Evolutionary conservation across 768 basidiomycete species (phyloP).

Genomic region (Kwoniella dendrophila): DNA sequence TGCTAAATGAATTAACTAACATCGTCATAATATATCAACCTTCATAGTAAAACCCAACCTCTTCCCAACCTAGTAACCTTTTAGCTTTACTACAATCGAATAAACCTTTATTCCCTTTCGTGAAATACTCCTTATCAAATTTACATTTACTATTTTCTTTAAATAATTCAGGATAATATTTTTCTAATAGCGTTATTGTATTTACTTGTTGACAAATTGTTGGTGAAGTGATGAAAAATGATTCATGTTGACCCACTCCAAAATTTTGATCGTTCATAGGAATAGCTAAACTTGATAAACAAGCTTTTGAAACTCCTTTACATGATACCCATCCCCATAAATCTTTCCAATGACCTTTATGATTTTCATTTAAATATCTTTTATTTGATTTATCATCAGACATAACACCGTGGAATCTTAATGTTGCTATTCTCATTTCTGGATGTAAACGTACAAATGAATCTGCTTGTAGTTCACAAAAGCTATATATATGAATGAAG

Average conservation of each 20-base stretch:
- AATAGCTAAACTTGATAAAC: constrained; percentile 63
- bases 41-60: constrained; percentile 11
- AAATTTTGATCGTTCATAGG: constrained; percentile 51
- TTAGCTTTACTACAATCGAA: constrained; percentile 69
- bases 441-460: constrained; percentile 67
- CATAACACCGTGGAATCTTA: constrained; percentile 59
- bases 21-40: too few species aligned
- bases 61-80: constrained; percentile 64
- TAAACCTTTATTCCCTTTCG: constrained; percentile 59
- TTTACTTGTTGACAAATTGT: constrained; percentile 58
- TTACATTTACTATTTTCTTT: constrained; percentile 8
- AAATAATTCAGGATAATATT: constrained; percentile 59
- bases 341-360: constrained; percentile 39
- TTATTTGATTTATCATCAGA: constrained; percentile 54
- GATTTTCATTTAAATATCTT: constrained; percentile 41
- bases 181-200: constrained; percentile 59
- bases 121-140: not conserved
- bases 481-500: constrained; percentile 39
- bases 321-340: constrained; percentile 74
- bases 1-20: too few species aligned
- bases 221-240: constrained; percentile 69
- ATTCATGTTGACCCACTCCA: constrained; percentile 61
- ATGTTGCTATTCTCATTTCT: constrained; percentile 66
- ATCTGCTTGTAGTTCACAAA: constrained; percentile 70
- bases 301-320: constrained; percentile 68